Percentiles rank a stretch among this genome's conserved stretches.
phyloP scores from a whole-genome alignment of 352 stramenopile genomes.

The Globisporangium recalcitrans region DNA sequence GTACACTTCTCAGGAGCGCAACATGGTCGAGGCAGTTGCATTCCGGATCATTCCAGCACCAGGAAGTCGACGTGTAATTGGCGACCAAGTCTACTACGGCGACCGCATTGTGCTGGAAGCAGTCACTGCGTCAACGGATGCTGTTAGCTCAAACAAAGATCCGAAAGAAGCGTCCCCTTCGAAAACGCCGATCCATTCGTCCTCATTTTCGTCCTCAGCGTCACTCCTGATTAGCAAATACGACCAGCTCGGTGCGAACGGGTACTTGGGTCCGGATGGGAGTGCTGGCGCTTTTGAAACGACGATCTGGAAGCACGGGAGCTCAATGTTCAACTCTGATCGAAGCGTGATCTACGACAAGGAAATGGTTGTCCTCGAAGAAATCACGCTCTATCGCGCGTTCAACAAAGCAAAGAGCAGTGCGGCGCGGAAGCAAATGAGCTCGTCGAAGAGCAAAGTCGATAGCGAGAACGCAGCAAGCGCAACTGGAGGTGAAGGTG shows the following conservation, averaged over 20 bases:
- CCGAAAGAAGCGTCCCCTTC: conserved; percentile 12
- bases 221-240: conserved; percentile 61
- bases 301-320: conserved; percentile 82
- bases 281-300: conserved; percentile 69
- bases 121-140: conserved; percentile 19
- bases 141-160: neutral
- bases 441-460: conserved; percentile 7
- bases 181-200: conserved; percentile 10
- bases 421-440: conserved; percentile 18
- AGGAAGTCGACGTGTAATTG: conserved; percentile 46
- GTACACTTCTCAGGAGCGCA: conserved; percentile 61
- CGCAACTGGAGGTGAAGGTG: conserved; percentile 40
- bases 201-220: conserved; percentile 6
- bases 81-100: conserved; percentile 73
- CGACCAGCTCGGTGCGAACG: conserved; percentile 68
- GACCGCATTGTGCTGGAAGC: conserved; percentile 70
- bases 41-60: conserved; percentile 67
- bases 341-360: conserved; percentile 70
- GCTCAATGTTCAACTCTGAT: conserved; percentile 79
- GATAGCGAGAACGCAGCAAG: conserved; percentile 39
- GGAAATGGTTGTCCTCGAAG: conserved; percentile 74
- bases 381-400: conserved; percentile 75
- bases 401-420: conserved; percentile 59
- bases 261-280: conserved; percentile 78
- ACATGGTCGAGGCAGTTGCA: conserved; percentile 62